Evolutionary conservation across 345 rosid species (phyloP).

Genomic region (Aegle marmelos): DNA sequence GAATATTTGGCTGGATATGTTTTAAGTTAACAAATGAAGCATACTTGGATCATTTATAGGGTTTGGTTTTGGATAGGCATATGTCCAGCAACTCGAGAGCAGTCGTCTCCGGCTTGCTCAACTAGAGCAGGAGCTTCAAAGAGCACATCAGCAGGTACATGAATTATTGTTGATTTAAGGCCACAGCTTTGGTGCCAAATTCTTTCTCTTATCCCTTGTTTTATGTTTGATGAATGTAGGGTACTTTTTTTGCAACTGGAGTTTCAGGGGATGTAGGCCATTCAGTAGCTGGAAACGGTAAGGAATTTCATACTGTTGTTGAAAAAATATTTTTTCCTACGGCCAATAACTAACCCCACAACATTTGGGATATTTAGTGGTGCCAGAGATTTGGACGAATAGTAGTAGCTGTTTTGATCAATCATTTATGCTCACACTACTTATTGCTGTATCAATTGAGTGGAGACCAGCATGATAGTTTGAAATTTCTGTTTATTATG

Average conservation of each 20-base stretch:
- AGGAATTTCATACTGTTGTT: conserved; percentile 5
- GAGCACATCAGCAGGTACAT: conserved; percentile 71
- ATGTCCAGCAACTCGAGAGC: conserved; percentile 89
- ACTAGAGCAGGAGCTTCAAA: conserved; percentile 83
- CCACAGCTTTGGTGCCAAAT: neutral
- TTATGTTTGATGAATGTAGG: conserved; percentile 39
- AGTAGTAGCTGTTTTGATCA: neutral
- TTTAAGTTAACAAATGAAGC: conserved; percentile 20
- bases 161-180: neutral
- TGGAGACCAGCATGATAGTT: too few relatives aligned
- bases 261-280: conserved; percentile 45
- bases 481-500: too few relatives aligned
- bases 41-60: conserved; percentile 42
- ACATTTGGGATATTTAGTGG: neutral
- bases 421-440: too few relatives aligned
- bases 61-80: conserved; percentile 71
- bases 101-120: conserved; percentile 65
- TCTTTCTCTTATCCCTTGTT: neutral
- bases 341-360: neutral
- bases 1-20: neutral
- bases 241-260: conserved; percentile 44
- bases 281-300: conserved; percentile 53
- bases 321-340: neutral
- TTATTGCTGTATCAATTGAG: too few relatives aligned
- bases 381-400: neutral